Conservation (phyloP, 352 stramenopile species). For the Pythium coloratum region DNA sequence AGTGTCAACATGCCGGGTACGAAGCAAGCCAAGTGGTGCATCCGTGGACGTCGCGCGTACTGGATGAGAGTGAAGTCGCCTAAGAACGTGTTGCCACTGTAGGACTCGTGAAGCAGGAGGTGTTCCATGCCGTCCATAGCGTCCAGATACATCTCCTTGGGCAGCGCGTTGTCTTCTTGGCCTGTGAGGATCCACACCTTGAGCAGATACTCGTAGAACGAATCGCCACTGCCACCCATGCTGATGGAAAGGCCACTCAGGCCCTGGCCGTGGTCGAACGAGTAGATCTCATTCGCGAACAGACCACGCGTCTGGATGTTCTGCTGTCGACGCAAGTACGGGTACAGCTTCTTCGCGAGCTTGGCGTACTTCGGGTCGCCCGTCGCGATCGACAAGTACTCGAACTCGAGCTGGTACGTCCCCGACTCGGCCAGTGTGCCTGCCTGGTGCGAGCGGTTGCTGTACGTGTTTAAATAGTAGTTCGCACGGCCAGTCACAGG, state of each 20-base stretch:
- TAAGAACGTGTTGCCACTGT: constrained; percentile 57
- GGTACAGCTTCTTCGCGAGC: constrained; percentile 71
- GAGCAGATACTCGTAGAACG: constrained; percentile 98
- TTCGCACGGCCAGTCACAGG: constrained; percentile 88
- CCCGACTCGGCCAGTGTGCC: constrained; percentile 62
- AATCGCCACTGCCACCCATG: constrained; percentile 95
- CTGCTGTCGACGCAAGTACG: constrained; percentile 21
- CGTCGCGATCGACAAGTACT: constrained; percentile 77
- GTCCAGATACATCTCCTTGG: constrained; percentile 91
- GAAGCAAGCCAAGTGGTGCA: constrained; percentile 98
- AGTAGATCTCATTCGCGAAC: constrained; percentile 84
- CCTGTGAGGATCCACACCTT: constrained; percentile 97
- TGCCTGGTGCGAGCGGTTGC: constrained; percentile 51
- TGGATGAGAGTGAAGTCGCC: constrained; percentile 44
- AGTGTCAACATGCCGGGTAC: constrained; percentile 92
- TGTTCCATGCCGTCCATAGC: constrained; percentile 93
- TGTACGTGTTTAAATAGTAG: constrained; percentile 86
- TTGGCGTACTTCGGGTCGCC: constrained; percentile 70
- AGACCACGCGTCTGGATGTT: constrained; percentile 78
- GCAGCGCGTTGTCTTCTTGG: constrained; percentile 48
- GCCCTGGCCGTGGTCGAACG: constrained; percentile 17
- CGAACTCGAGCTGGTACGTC: constrained; percentile 85
- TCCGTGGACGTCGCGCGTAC: constrained; percentile 57
- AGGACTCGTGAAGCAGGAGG: constrained; percentile 81
- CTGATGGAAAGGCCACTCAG: constrained; percentile 48